Percentiles rank a stretch among this genome's conserved stretches.
These are phyloP conservation scores for Petasospora fabianii DNA, from an alignment of 1,139 yeast species.

Conservation along the genomic window DNA sequence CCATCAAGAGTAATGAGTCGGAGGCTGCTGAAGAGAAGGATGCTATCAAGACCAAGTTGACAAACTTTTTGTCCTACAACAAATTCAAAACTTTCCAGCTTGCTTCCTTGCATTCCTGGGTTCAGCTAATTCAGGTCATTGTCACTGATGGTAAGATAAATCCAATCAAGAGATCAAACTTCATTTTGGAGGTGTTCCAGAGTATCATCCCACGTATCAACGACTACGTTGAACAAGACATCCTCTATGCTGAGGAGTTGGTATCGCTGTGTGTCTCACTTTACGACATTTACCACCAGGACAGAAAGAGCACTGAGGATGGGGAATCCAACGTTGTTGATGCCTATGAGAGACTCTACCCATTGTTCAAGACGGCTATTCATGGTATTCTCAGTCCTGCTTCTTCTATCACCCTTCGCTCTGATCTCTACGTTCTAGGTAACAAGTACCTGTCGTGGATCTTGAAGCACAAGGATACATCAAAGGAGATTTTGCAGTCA, in stretches of 20 bases:
- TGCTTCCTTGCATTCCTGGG: conserved; percentile 75
- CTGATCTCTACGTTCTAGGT: conserved; percentile 73
- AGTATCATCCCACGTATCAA: conserved; percentile 70
- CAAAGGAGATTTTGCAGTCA: conserved; percentile 47
- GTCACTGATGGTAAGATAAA: conserved; percentile 54
- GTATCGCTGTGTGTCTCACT: conserved; percentile 72
- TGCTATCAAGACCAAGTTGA: conserved; percentile 34
- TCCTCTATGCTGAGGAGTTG: conserved; percentile 68
- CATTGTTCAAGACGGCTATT: conserved; percentile 70
- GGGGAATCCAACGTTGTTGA: conserved; percentile 36
- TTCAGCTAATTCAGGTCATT: conserved; percentile 68
- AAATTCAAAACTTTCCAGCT: conserved; percentile 53
- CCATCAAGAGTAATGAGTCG: conserved; percentile 22
- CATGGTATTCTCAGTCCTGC: conserved; percentile 68
- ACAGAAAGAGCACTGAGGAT: conserved; percentile 30
- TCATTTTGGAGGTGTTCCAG: conserved; percentile 75
- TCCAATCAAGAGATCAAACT: conserved; percentile 45
- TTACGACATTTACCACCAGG: conserved; percentile 58
- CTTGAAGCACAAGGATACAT: conserved; percentile 37
- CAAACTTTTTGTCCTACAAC: conserved; percentile 42
- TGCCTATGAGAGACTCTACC: conserved; percentile 50
- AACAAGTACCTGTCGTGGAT: conserved; percentile 61
- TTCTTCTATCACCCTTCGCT: conserved; percentile 64
- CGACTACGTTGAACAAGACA: conserved; percentile 66
- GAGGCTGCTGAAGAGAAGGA: conserved; percentile 21